Conservation (phyloP, 768 basidiomycete genomes). For the Leccinum rimulosum region DNA sequence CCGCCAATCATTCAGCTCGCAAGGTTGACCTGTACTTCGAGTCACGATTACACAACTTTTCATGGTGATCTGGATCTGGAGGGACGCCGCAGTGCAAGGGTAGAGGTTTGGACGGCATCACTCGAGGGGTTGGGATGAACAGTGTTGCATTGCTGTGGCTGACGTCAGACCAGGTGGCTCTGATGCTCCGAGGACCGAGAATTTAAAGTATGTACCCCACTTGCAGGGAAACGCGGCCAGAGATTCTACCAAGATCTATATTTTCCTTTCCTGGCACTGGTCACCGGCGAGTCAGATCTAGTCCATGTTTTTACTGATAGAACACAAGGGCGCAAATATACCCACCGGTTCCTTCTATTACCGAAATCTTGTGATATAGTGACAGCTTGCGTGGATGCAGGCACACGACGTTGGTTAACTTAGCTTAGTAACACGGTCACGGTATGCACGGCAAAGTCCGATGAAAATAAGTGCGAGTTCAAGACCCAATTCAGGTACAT, state of each 20-base stretch:
- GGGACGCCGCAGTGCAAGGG: slow-evolving; percentile 57
- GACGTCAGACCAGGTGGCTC: slow-evolving; percentile 46
- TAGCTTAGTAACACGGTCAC: too few species aligned
- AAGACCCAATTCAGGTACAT: too few species aligned
- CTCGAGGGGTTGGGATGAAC: slow-evolving; percentile 46
- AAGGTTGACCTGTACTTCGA: slow-evolving; percentile 56
- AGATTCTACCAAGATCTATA: slow-evolving; percentile 3
- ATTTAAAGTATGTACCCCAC: too few species aligned
- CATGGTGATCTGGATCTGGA: slow-evolving; percentile 40
- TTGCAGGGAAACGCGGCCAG: background rate
- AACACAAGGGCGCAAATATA: background rate
- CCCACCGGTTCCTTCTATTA: background rate
- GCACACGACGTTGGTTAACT: background rate
- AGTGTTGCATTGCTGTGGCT: slow-evolving; percentile 60
- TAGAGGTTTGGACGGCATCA: slow-evolving; percentile 68
- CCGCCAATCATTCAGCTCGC: slow-evolving; percentile 40
- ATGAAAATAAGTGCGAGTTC: too few species aligned
- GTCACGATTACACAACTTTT: slow-evolving; percentile 41
- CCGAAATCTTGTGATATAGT: background rate
- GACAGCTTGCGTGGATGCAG: background rate
- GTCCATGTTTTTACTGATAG: background rate
- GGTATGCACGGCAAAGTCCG: too few species aligned
- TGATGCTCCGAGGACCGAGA: slow-evolving; percentile 25
- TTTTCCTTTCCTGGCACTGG: too few species aligned
- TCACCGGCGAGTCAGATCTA: too few species aligned